A percentile compares a stretch with the other conserved stretches of the same genome.
These are phyloP conservation scores for Stylonectria norvegica DNA, from an alignment of 2,329 filamentous ascomycete genomes.

Conservation along the genomic window DNA sequence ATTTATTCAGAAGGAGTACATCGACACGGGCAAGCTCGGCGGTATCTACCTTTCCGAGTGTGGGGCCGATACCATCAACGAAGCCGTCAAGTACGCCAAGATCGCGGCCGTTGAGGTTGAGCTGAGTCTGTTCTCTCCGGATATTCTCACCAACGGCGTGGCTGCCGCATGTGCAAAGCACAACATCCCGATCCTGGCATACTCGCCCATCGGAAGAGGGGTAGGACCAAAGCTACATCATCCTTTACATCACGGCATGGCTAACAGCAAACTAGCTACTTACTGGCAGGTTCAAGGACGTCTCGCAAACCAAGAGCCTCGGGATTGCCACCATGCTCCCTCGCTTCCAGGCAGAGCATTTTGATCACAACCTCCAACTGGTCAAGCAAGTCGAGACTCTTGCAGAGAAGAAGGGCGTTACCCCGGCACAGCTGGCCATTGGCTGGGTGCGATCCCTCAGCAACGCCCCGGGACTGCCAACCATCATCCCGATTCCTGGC, in stretches of 20 bases:
- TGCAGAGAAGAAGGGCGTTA: conserved; percentile 58
- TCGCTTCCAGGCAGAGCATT: conserved; percentile 60
- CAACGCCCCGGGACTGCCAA: conserved; percentile 49
- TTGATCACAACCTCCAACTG: conserved; percentile 62
- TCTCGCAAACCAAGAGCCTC: conserved; percentile 20
- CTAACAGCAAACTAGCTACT: conserved; percentile 27
- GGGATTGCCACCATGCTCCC: conserved; percentile 38
- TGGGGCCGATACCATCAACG: conserved; percentile 45
- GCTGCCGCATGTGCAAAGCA: conserved; percentile 57
- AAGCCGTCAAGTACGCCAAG: conserved; percentile 42
- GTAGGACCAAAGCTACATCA: conserved; percentile 29
- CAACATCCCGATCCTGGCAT: conserved; percentile 67
- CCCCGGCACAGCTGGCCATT: conserved; percentile 63
- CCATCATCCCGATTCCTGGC: conserved; percentile 65
- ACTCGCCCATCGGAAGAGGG: conserved; percentile 65
- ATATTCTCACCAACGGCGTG: conserved; percentile 50
- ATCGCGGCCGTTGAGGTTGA: conserved; percentile 53
- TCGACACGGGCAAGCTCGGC: conserved; percentile 50
- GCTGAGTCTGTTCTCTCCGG: conserved; percentile 47
- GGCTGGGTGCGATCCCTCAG: conserved; percentile 57
- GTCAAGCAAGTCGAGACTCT: conserved; percentile 55
- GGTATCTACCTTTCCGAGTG: conserved; percentile 52
- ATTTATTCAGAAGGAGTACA: conserved; percentile 44
- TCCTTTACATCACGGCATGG: not conserved
- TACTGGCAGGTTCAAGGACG: conserved; percentile 25